Conservation (phyloP, 192 early-diverging fungal species). For the Coemansia nantahalensis region DNA sequence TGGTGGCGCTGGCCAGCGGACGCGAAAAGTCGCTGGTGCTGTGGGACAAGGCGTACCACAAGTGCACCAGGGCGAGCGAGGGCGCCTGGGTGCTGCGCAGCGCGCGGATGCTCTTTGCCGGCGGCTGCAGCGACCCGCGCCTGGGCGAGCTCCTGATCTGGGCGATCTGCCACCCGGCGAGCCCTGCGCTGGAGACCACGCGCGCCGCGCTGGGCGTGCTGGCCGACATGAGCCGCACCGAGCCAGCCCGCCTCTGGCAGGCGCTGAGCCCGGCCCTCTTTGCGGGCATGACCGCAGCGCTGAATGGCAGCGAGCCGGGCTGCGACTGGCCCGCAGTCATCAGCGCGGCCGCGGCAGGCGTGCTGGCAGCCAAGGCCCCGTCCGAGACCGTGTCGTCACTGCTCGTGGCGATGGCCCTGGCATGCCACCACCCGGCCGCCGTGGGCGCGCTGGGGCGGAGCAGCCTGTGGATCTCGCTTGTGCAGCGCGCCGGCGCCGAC, state of each 20-base stretch:
- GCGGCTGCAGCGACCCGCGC: slow-evolving; percentile 28
- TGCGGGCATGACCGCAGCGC: slow-evolving; percentile 12
- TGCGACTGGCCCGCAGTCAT: no score
- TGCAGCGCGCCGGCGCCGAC: slow-evolving; percentile 70
- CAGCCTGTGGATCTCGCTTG: slow-evolving; percentile 84
- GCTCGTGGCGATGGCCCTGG: slow-evolving; percentile 58
- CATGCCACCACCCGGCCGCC: slow-evolving; percentile 37
- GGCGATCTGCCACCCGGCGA: slow-evolving; percentile 42
- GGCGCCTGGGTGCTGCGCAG: slow-evolving; percentile 67
- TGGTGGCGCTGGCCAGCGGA: slow-evolving; percentile 29
- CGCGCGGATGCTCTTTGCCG: slow-evolving; percentile 40
- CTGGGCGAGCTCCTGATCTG: slow-evolving; percentile 19
- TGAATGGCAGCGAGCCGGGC: no score
- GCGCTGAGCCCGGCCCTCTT: slow-evolving; percentile 11
- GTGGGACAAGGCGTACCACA: slow-evolving; percentile 81
- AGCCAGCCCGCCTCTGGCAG: slow-evolving; percentile 24
- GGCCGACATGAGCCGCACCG: slow-evolving; percentile 14
- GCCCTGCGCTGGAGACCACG: slow-evolving; percentile 16
- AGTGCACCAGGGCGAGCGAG: slow-evolving; percentile 61
- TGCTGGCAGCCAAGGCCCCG: slow-evolving; percentile 8
- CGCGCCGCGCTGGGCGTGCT: slow-evolving; percentile 4
- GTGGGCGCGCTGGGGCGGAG: slow-evolving; percentile 38
- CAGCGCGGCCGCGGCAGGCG: slow-evolving; percentile 1
- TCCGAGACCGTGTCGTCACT: slow-evolving; percentile 1
- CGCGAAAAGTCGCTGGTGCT: slow-evolving; percentile 73